A percentile compares a stretch with the other conserved stretches of the same genome.
Evolutionary conservation across 2,329 filamentous ascomycete genomes (phyloP).

Genomic region (Teratosphaeria zuluensis): DNA sequence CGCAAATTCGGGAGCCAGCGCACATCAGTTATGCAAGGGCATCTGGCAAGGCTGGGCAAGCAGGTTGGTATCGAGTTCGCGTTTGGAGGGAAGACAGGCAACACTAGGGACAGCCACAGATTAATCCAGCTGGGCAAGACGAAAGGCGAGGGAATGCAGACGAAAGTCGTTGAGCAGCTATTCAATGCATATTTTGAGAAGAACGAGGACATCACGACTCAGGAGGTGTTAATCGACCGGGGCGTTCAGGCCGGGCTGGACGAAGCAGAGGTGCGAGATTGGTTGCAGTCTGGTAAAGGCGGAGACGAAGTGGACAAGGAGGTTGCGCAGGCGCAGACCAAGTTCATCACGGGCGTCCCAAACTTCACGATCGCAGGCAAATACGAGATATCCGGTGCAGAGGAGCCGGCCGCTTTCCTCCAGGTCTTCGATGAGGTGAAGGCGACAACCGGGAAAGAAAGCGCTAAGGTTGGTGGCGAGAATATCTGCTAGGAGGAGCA

Average conservation of each 20-base stretch:
- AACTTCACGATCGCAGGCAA: constrained; percentile 63
- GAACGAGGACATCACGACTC: constrained; percentile 38
- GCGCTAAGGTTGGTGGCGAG: constrained; percentile 5
- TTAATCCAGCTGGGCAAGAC: constrained; percentile 59
- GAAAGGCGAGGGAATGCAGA: constrained; percentile 47
- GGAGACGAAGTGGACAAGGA: constrained; percentile 38
- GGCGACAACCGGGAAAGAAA: constrained; percentile 16
- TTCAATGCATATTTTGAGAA: constrained; percentile 48
- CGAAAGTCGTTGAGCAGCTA: constrained; percentile 50
- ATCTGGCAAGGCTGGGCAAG: constrained; percentile 49
- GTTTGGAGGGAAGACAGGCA: constrained; percentile 61
- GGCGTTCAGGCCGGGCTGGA: constrained; percentile 37
- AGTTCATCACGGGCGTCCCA: constrained; percentile 59
- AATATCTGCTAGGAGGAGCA: constrained; percentile 7
- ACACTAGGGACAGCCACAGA: constrained; percentile 70
- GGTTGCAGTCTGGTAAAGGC: constrained; percentile 35
- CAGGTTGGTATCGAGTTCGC: constrained; percentile 64
- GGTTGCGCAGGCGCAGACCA: constrained; percentile 33
- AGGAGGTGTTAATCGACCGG: constrained; percentile 30
- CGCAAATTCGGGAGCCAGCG: constrained; percentile 57
- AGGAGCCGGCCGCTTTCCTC: constrained; percentile 59
- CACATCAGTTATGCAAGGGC: constrained; percentile 42
- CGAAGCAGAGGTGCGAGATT: constrained; percentile 32
- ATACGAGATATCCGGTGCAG: constrained; percentile 60
- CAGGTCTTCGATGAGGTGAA: constrained; percentile 55